Evolutionary conservation across 2,329 filamentous ascomycete genomes (phyloP), one percentile per base, ranked within the genome.

Genomic region (Coniochaeta sp.): DNA sequence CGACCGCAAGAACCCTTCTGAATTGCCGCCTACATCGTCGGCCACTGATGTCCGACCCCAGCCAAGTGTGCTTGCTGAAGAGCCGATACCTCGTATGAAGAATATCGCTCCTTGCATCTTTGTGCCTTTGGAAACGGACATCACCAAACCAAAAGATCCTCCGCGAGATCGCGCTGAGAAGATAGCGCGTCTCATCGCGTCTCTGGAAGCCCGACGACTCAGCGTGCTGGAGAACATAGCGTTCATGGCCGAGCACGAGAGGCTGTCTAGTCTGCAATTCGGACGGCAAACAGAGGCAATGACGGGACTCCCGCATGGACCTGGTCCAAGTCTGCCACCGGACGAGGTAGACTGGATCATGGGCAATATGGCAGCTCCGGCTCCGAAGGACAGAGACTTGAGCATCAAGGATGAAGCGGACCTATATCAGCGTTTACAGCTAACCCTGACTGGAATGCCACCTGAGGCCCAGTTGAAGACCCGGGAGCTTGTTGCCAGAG

Each of bases 191-290:
- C 69, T 71, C 47, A 62, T 73, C 12, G 60, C 68, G 34, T 70
- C 66, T 34, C 60, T 74, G 38, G 71, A 75, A 34, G 64, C 65
- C 58, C 68, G 73, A 58, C 65, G 65, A 14, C 60, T 60, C 1
- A 70, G 65, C 16, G 70, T 74, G 22, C 65, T 65, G 30, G 65
- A 69, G 24, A 74, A 73, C 52, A 61, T 75, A 24, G 40, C 69
- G 30, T 69, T 68, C 61, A 68, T 75, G 55, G 71, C 73, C 40
- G 65, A 69, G 55, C 69, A 72, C 22, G 73, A 75, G 62, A 69
- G 69, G 59, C 61, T 59, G 26, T 72, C 72, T 16, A 66, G 72
- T 30, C 44, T 72, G 3, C 60, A 61, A 17, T 61, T 63, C 8
- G 69, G 69, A 2, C 63, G 62, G 12, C 58, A 26, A 14, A 44